Percentiles rank a stretch among this genome's conserved stretches.
Evolutionary conservation across 257 asterid genomes (phyloP).

Genomic region (Solanum etuberosum): DNA sequence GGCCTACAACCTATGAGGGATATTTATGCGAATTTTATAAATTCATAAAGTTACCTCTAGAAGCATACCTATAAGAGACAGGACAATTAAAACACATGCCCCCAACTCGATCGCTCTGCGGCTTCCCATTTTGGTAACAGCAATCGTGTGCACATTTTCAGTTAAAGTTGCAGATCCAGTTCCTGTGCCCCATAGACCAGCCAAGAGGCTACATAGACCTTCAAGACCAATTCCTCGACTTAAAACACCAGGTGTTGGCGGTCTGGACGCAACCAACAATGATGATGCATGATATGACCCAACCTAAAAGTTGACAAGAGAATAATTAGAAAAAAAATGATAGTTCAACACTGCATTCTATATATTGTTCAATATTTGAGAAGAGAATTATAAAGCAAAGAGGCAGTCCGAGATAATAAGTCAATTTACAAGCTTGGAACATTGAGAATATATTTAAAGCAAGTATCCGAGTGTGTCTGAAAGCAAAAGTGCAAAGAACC

Average conservation of each 20-base stretch:
- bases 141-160: conserved; percentile 95
- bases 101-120: conserved; percentile 90
- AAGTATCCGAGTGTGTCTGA: background rate
- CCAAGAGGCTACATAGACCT: conserved; percentile 89
- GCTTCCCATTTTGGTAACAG: conserved; percentile 99
- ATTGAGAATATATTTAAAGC: background rate
- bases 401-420: background rate
- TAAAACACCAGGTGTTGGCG: conserved; percentile 87
- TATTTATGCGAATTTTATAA: background rate
- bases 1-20: background rate
- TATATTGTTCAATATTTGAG: background rate
- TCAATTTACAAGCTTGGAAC: background rate
- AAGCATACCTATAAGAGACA: conserved; percentile 65
- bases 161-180: conserved; percentile 91
- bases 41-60: background rate
- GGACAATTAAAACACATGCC: conserved; percentile 55
- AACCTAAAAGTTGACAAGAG: conserved; percentile 33
- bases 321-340: background rate
- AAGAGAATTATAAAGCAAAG: background rate
- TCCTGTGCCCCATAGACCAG: conserved; percentile 98
- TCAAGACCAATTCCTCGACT: conserved; percentile 98
- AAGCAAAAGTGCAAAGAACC: background rate
- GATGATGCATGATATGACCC: conserved; percentile 98
- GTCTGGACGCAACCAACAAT: conserved; percentile 88
- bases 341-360: background rate